Evolutionary conservation across 2,329 filamentous ascomycete species (phyloP), one percentile per base, ranked within the genome.

Genomic region (Aplosporella prunicola): DNA sequence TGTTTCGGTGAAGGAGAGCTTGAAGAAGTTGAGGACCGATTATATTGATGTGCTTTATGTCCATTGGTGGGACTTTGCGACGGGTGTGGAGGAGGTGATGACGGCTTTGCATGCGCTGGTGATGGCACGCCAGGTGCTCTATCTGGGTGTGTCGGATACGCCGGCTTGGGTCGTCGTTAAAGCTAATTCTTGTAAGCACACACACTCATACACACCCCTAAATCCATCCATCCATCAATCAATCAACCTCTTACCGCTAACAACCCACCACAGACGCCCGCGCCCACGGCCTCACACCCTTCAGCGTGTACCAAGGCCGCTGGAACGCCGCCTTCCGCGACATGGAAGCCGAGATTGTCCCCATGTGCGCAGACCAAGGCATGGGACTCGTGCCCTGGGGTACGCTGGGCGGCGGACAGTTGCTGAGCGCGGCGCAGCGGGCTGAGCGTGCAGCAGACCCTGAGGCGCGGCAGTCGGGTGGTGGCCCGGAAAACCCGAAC

Each of bases 341-440:
- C 53, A 72, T 82, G 33, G 78, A 81, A 60, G 67, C 76, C 16
- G 78, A 81, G n/a, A 77, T 81, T 46, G 67, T 83, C 23, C 76
- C 76, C 27, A 82, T 82, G 78, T 65, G 60, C 25, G 64, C 64
- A 23, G 64, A 68, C 20, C 74, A 81, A 48, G 76, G 77, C 22
- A 80, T 80, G 71, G 74, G 64, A 0, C 52, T 79, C 6, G 67
- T 66, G 0, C 72, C 74, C 1, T 74, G 69, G 68, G 69, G 68
- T 7, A 52, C 64, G 1, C 60, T 78, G 6, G 71, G 70, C 24
- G 61, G 66, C 38, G 66, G 66, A 56, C 51, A 55, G 31, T 63
- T 64, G 50, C 59, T 58, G 31, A 1, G 49, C 53, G 25, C 56
- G 54, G 20, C 52, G 55, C 42, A 49, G 45, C 26, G 43, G 48